These are phyloP conservation scores for Septoria linicola DNA, from an alignment of 2,329 filamentous ascomycete genomes.

Conservation along the genomic window DNA sequence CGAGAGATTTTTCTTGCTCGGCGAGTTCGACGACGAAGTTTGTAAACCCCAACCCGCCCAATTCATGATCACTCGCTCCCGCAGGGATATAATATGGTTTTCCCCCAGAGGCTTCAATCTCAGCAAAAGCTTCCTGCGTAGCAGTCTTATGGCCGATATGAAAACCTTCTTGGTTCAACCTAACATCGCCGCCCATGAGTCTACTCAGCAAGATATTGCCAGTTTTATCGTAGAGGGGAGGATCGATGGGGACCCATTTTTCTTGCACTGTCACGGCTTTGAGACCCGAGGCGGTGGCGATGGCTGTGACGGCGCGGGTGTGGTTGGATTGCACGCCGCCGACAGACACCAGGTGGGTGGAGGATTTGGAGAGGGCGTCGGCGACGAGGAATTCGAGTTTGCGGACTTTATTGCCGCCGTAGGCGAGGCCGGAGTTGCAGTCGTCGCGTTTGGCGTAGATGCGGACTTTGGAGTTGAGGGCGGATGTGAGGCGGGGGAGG, in stretches of 20 bases:
- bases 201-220: slow-evolving; percentile 71
- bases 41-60: slow-evolving; percentile 69
- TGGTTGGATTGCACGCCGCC: slow-evolving; percentile 43
- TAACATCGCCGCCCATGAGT: slow-evolving; percentile 53
- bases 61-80: slow-evolving; percentile 67
- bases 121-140: slow-evolving; percentile 54
- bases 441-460: slow-evolving; percentile 73
- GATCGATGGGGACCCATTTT: slow-evolving; percentile 36
- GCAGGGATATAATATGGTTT: slow-evolving; percentile 72
- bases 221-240: slow-evolving; percentile 46
- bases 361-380: slow-evolving; percentile 34
- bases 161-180: slow-evolving; percentile 60
- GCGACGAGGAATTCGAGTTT: slow-evolving; percentile 43
- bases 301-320: slow-evolving; percentile 40
- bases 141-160: slow-evolving; percentile 64
- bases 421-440: slow-evolving; percentile 46
- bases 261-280: slow-evolving; percentile 36
- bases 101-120: slow-evolving; percentile 54
- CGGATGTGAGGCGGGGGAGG: slow-evolving; percentile 63
- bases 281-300: slow-evolving; percentile 37
- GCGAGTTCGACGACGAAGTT: slow-evolving; percentile 69
- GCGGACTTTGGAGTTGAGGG: slow-evolving; percentile 55
- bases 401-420: slow-evolving; percentile 42
- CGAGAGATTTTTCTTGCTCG: slow-evolving; percentile 60
- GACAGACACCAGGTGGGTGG: slow-evolving; percentile 38